These are phyloP conservation scores for Colletotrichum caudatum DNA, from an alignment of 2,329 filamentous ascomycete genomes.

Conservation along the genomic window DNA sequence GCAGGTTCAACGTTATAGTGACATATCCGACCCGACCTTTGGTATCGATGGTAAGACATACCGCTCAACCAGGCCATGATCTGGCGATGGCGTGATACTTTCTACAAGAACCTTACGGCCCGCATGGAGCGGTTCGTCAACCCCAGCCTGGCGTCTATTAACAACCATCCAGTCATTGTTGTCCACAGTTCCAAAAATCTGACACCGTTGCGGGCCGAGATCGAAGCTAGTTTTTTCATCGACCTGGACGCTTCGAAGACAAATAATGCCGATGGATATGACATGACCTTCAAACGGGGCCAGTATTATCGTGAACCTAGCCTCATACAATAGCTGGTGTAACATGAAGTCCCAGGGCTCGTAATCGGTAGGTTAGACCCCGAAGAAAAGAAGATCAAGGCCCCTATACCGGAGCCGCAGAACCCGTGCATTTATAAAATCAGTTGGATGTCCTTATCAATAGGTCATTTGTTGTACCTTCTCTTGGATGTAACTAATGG, in stretches of 20 bases:
- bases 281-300: constrained; percentile 62
- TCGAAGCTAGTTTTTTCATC: constrained; percentile 54
- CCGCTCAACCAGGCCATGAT: constrained; percentile 52
- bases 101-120: constrained; percentile 57
- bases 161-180: constrained; percentile 60
- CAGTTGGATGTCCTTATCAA: constrained; percentile 18
- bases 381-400: constrained; percentile 38
- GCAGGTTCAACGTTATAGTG: constrained; percentile 46
- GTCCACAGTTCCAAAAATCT: constrained; percentile 56
- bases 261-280: constrained; percentile 59
- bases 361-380: constrained; percentile 46
- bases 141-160: constrained; percentile 48
- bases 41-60: constrained; percentile 47
- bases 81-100: constrained; percentile 57
- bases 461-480: constrained; percentile 60
- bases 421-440: constrained; percentile 50
- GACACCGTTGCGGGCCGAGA: constrained; percentile 54
- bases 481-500: constrained; percentile 62
- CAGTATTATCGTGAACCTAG: constrained; percentile 61
- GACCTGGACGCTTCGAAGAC: constrained; percentile 58
- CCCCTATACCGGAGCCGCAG: constrained; percentile 46
- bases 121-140: constrained; percentile 55
- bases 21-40: constrained; percentile 47
- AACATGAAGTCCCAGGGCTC: constrained; percentile 55
- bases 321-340: constrained; percentile 55